Evolutionary conservation across 2,329 filamentous ascomycete species (phyloP), one percentile per base, ranked within the genome.

Genomic region (Seiridium unicorne): DNA sequence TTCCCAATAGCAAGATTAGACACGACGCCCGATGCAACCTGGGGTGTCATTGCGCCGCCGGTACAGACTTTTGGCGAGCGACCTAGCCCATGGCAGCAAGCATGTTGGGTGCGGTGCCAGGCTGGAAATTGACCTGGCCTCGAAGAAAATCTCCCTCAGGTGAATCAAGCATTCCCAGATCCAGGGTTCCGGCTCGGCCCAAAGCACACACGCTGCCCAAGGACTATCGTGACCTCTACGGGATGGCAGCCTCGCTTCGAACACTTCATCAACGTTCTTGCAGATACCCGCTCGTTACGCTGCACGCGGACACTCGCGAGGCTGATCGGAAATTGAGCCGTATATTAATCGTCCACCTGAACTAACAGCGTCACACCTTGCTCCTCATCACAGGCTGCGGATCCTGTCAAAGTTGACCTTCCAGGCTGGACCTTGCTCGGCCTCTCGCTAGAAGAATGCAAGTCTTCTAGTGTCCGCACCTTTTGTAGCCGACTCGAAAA

Each of bases 71-170:
- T 55, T 55, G 53, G 53, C 53, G 53, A 55, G 34, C 32, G 11
- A 8, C n/a, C 51, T 55, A 44, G 38, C n/a, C 31, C 31, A 53
- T 10, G 10, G 3, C 32, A 38, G 31, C 48, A 51, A 42, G 34
- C 35, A 36, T 36, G 38, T 7, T 55, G 40, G n/a, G 38, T 55
- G 44, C 38, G 36, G 36, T 57, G 47, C 42, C 54, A 57, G 13
- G 31, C 34, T 55, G 42, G 31, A 46, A 44, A 57, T 36, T 34
- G 18, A 46, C 49, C 49, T 13, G 49, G 38, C 72, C 26, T 32
- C 8, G 7, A 31, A 44, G 32, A 42, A 47, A 57, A 57, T 57
- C 54, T 57, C 54, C 54, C 54, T 57, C 54, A 57, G 54, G 54
- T 57, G 54, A 57, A 48, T 55, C 26, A 55, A 44, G n/a, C 32